Evolutionary conservation across 805 yeast genomes (phyloP), one percentile per base, ranked within the genome.

Genomic region (Tetrapisispora iriomotensis): DNA sequence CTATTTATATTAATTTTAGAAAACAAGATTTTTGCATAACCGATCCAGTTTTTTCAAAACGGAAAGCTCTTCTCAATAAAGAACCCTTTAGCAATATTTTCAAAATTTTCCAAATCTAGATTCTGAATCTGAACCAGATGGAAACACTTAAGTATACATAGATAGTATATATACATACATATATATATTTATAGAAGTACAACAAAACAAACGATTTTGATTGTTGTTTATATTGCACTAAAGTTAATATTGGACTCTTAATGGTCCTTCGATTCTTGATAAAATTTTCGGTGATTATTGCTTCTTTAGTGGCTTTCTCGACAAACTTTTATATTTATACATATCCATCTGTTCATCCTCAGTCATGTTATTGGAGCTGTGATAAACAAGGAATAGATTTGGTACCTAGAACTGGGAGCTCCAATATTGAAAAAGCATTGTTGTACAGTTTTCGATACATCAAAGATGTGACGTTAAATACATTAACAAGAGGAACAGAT

Each of bases 281-380:
- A 5, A 36, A 29, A 29, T 9, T 36, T 13, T 7, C 29, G 5
- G 19, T 13, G 2, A 22, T 23, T 12, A 15, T 37, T 25, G 31
- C 60, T 6, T 46, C 60, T 1, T 8, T 53, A 1, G 23, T 64
- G 8, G 68, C 87, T 0, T 32, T 72, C 1, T 30, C 66, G 1
- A 60, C 79, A 35, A 83, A 85, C 50, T 37, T 72, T 1, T 82
- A 82, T 56, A 74, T 84, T 8, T 82, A 77, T 62, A 75, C 85
- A 22, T 87, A 84, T 54, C 94, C 94, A 1, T 79, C 84, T 28
- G 44, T 80, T 13, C 58, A 67, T 38, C 57, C 77, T 1, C 56
- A 55, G 10, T 58, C 64, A 26, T 83, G 94, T 50, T 72, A 77
- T 25, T 83, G 94, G 94, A 38, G 56, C 6, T 54, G 56, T 34